Percentiles rank a stretch among this genome's conserved stretches.
These are phyloP conservation scores for Spencermartinsiella ligniputridi DNA, from an alignment of 1,139 yeast species.

Conservation along the genomic window DNA sequence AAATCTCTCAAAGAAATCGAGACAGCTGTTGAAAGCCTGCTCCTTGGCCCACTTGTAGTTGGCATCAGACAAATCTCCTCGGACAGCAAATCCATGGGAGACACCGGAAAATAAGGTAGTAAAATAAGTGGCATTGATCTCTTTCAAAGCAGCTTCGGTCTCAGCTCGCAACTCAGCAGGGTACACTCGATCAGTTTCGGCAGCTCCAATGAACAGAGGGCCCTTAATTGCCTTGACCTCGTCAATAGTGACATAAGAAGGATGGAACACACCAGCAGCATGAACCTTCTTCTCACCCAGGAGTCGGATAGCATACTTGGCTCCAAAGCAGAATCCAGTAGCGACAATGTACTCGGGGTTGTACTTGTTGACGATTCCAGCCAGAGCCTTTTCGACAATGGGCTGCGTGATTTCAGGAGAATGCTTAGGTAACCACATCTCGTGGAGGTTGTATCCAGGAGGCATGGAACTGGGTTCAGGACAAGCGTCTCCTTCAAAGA, in stretches of 20 bases:
- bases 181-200: conserved; percentile 63
- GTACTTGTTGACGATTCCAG: conserved; percentile 25
- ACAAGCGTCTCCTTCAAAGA: conserved; percentile 53
- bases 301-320: conserved; percentile 57
- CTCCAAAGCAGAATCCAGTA: conserved; percentile 85
- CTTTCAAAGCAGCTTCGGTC: conserved; percentile 55
- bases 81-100: conserved; percentile 69
- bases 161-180: conserved; percentile 55
- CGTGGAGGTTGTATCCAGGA: conserved; percentile 32
- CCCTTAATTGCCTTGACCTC: conserved; percentile 55
- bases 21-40: conserved; percentile 58
- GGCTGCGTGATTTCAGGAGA: conserved; percentile 42
- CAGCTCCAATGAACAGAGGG: conserved; percentile 68
- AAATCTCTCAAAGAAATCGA: conserved; percentile 43
- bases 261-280: conserved; percentile 76
- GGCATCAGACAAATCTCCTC: conserved; percentile 63
- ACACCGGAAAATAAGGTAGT: conserved; percentile 58
- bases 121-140: conserved; percentile 49
- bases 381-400: conserved; percentile 43
- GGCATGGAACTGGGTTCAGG: conserved; percentile 27
- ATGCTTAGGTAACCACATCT: conserved; percentile 55
- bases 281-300: conserved; percentile 42
- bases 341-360: conserved; percentile 53
- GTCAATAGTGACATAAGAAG: conserved; percentile 61
- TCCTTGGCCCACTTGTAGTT: conserved; percentile 62